phyloP scores from a whole-genome alignment of 371 early-diverging fungal genomes.

The Rhizopus delemar region DNA sequence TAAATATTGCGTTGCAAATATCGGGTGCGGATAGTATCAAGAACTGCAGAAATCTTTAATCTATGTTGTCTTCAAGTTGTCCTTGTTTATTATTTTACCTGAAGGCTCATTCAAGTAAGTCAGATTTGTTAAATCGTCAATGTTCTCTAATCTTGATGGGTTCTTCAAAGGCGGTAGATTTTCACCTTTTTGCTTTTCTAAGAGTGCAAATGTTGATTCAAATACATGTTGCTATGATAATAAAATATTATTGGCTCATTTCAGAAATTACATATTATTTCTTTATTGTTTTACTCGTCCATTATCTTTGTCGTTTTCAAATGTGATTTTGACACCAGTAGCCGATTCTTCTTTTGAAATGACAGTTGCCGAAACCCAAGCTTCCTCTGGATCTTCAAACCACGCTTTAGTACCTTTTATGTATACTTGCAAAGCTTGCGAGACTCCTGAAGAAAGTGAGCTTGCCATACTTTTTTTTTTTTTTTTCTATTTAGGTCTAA shows the following conservation, averaged over 20 bases:
- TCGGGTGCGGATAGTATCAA: conserved; percentile 86
- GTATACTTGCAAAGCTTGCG: conserved; percentile 62
- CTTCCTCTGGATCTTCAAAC: conserved; percentile 86
- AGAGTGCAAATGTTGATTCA: conserved; percentile 67
- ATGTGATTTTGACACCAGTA: conserved; percentile 58
- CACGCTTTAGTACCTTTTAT: conserved; percentile 80
- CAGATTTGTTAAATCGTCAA: conserved; percentile 89
- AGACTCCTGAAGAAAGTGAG: conserved; percentile 36
- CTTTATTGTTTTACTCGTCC: conserved; percentile 45
- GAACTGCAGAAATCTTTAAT: conserved; percentile 48
- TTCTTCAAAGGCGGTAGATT: conserved; percentile 88
- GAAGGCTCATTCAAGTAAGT: conserved; percentile 92
- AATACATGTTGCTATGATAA: conserved; percentile 65
- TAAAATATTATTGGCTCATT: too few relatives aligned
- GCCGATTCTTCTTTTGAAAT: conserved; percentile 57
- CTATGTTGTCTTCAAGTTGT: background rate
- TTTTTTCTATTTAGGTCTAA: background rate
- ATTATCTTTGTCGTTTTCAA: conserved; percentile 68
- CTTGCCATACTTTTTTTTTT: conserved; percentile 7
- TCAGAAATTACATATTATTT: background rate
- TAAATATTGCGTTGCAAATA: conserved; percentile 93
- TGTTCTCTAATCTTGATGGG: conserved; percentile 84
- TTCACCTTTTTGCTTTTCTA: conserved; percentile 64
- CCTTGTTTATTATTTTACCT: conserved; percentile 47
- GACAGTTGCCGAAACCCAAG: conserved; percentile 80